These are phyloP conservation scores for Gentiana straminea DNA, from an alignment of 257 asterid genomes.

Conservation along the genomic window DNA sequence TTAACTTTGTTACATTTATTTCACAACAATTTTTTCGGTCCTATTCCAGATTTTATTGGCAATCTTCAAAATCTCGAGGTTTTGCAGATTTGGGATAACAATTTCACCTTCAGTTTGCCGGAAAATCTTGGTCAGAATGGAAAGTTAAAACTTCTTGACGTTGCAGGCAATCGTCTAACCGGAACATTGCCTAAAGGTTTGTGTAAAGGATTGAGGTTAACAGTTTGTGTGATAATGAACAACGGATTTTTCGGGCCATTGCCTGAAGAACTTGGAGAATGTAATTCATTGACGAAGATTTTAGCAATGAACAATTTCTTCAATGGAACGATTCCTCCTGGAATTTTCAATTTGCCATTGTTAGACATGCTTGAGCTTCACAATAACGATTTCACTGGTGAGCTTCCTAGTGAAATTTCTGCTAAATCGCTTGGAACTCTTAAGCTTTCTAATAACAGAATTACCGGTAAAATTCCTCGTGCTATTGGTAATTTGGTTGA, in stretches of 20 bases:
- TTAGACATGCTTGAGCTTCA: conserved; percentile 50
- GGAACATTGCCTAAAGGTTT: conserved; percentile 58
- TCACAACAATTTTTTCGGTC: conserved; percentile 57
- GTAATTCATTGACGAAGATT: conserved; percentile 35
- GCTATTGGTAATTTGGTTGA: conserved; percentile 35
- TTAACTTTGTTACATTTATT: conserved; percentile 54
- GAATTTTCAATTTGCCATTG: conserved; percentile 45
- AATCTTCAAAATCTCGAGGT: conserved; percentile 71
- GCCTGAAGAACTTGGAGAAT: conserved; percentile 58
- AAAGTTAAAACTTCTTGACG: conserved; percentile 42
- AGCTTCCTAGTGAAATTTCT: conserved; percentile 42
- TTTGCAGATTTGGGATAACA: conserved; percentile 66
- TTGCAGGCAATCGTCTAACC: conserved; percentile 53
- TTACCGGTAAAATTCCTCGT: conserved; percentile 46
- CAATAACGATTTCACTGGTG: conserved; percentile 50
- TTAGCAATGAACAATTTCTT: conserved; percentile 47
- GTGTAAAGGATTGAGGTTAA: conserved; percentile 54
- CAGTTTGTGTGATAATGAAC: conserved; percentile 44
- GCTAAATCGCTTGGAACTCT: conserved; percentile 28
- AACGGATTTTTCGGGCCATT: conserved; percentile 48
- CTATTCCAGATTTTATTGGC: conserved; percentile 57
- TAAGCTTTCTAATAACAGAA: conserved; percentile 41
- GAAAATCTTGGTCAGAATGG: conserved; percentile 70
- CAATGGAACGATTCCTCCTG: conserved; percentile 55
- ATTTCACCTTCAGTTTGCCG: conserved; percentile 71